Evolutionary conservation across 208 protist genomes (phyloP).

Genomic region (Wallacemonas collosoma): DNA sequence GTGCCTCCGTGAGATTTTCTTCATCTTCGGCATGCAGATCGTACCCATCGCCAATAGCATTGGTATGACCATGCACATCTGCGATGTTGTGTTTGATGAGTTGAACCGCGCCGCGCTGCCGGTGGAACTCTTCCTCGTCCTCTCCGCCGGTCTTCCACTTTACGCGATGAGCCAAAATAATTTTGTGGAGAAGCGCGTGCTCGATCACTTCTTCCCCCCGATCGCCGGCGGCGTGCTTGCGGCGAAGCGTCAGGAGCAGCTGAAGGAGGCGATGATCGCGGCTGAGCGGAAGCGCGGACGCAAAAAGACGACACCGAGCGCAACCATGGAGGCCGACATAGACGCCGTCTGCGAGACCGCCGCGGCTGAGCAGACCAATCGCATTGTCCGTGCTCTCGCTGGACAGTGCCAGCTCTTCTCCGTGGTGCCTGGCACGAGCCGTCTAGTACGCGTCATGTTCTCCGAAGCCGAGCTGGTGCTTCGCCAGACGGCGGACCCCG

Average conservation of each 20-base stretch:
- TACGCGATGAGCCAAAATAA: conserved; percentile 87
- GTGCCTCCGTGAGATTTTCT: conserved; percentile 54
- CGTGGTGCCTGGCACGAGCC: conserved; percentile 52
- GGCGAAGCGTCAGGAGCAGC: conserved; percentile 43
- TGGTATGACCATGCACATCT: conserved; percentile 85
- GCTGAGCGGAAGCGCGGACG: neutral
- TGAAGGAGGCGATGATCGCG: conserved; percentile 1
- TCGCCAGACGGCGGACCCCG: conserved; percentile 60
- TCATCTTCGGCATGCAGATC: conserved; percentile 70
- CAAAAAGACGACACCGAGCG: neutral
- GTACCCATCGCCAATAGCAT: conserved; percentile 56
- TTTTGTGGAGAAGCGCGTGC: conserved; percentile 87
- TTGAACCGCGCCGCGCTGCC: conserved; percentile 47
- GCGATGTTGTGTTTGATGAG: conserved; percentile 83
- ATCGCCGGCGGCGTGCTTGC: conserved; percentile 63
- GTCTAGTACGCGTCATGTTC: conserved; percentile 79
- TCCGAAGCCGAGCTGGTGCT: conserved; percentile 80
- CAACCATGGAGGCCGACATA: conserved; percentile 19
- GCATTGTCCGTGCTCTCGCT: conserved; percentile 48
- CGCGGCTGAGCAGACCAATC: conserved; percentile 37
- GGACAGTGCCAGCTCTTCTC: conserved; percentile 68
- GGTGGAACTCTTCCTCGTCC: conserved; percentile 55
- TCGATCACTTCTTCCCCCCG: conserved; percentile 86
- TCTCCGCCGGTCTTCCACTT: conserved; percentile 66
- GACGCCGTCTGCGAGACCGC: conserved; percentile 25